Percentiles rank a stretch among this genome's conserved stretches.
phyloP scores from a whole-genome alignment of 2,329 filamentous ascomycete species.

The Apiospora pterosperma region DNA sequence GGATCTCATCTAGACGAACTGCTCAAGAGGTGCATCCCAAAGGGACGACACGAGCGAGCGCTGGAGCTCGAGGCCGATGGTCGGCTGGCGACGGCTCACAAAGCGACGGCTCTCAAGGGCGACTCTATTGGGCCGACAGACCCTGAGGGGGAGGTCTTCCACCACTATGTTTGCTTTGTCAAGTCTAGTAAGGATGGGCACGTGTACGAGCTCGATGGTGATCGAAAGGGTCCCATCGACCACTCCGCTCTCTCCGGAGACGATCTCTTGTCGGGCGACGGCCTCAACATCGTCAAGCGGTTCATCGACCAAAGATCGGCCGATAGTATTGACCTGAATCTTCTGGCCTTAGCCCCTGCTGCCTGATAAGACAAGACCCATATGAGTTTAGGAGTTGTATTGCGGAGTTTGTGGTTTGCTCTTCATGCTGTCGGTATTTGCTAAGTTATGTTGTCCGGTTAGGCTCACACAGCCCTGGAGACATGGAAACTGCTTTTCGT shows the following conservation, averaged over 20 bases:
- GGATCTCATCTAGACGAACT: background rate
- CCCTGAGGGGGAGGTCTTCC: conserved; percentile 60
- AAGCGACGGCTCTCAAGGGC: conserved; percentile 56
- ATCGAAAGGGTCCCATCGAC: conserved; percentile 62
- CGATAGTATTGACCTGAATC: no score
- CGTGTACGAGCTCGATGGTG: conserved; percentile 67
- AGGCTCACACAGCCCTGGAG: no score
- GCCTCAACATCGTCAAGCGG: conserved; percentile 19
- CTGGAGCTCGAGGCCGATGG: conserved; percentile 62
- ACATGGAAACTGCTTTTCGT: no score
- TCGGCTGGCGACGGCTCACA: conserved; percentile 62
- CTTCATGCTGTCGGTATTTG: no score
- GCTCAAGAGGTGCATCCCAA: background rate
- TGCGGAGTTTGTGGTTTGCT: no score
- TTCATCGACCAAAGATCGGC: background rate
- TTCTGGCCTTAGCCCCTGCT: no score
- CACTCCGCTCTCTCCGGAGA: conserved; percentile 36
- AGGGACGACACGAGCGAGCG: conserved; percentile 37
- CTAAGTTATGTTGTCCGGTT: no score
- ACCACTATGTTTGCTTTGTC: conserved; percentile 72
- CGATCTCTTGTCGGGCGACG: conserved; percentile 54
- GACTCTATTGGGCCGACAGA: conserved; percentile 57
- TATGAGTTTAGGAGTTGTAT: no score
- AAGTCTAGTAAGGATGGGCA: conserved; percentile 50
- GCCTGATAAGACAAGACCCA: no score